Base-by-base conservation (phyloP, 768 basidiomycete genomes). In the Leccinum variicolor region DNA sequence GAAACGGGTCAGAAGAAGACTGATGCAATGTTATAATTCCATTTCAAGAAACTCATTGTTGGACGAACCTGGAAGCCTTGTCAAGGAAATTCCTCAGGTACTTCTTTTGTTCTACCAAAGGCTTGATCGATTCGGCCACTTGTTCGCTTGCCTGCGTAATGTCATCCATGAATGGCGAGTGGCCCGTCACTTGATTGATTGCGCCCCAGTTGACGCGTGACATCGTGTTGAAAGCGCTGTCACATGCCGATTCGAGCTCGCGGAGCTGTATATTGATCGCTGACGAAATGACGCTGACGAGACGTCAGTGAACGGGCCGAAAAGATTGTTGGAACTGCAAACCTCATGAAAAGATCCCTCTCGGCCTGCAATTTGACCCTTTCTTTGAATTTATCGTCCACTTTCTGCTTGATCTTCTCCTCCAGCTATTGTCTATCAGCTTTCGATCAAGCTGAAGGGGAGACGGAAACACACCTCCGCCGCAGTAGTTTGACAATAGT, bases 401-500 rank as follows among this genome's bases (percentile, higher is more conserved):
- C 82, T 66, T 90, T 92, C 55, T 89, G 86, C 57, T 86, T 84
- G 57, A 98, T 86, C 66, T 92, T 92, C 64, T 96, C 93, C 68
- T 98, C 97, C 28, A 99, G 81, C 93, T 98, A 67, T 23, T 14
- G 25, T 14, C 46, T 1, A 25, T 65, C 11, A 59, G 50, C 29
- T 19, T 45, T 54, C 29, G 19, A 33, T 54, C 41, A 2, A 9
- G 14, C 21, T 23, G 1, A 19, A 43, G 34, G 9, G 39, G 8
- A 13, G 19, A 50, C 34, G 2, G 31, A 53, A 11, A 58, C 77
- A 10, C 64, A 89, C 94, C 82, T 97, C 93, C 19, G 85, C 67
- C 1, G 95, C 92, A 3, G 96, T 99, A 1, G 84, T 85, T 61
- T 94, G 90, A 67, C 97, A 99, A 69, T 98, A 99, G 68, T 98